Conservation (phyloP, 495 filamentous ascomycete genomes). For the Penicillium crystallinum region DNA sequence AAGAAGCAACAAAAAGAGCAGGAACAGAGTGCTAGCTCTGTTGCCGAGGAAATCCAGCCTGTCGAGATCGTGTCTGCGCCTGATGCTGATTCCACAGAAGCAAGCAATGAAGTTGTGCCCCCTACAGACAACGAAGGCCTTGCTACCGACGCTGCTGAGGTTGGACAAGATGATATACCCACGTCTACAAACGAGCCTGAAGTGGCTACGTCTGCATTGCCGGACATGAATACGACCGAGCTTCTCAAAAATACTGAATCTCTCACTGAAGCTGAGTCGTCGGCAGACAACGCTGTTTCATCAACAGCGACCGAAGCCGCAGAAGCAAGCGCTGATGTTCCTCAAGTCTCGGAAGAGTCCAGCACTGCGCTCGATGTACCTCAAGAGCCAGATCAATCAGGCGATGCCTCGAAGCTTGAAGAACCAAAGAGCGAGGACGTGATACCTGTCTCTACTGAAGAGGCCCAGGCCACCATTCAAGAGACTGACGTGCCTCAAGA, state of each 20-base stretch:
- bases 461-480: neutral
- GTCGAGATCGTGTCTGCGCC: neutral
- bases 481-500: neutral
- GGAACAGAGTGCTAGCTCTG: conserved; percentile 1
- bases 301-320: neutral
- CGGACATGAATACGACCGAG: conserved; percentile 5
- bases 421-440: neutral
- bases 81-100: neutral
- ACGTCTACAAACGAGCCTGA: neutral
- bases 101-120: neutral
- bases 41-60: conserved; percentile 8
- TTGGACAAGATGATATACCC: neutral
- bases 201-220: too few species aligned
- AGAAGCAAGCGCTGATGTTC: neutral
- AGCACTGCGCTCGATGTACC: neutral
- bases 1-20: conserved; percentile 14
- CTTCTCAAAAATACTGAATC: neutral
- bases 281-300: neutral
- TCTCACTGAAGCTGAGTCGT: neutral
- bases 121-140: neutral
- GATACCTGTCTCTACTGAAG: neutral
- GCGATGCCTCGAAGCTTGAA: neutral
- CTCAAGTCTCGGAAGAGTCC: neutral
- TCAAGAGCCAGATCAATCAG: neutral
- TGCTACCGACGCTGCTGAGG: neutral